Percentiles rank a stretch among this genome's conserved stretches.
phyloP scores from a whole-genome alignment of 345 rosid species.

The rapeseed (Brassica napus) region Da-Ae NC_063441.1:16837501-16838000 shows the following conservation, averaged over 20 bases:
- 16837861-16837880: conserved; percentile 4
- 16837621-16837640: conserved; percentile 64
- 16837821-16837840: not conserved
- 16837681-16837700: conserved; percentile 1
- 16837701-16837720: not conserved
- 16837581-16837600: conserved; percentile 22
- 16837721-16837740: not conserved
- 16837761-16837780: not conserved
- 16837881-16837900: not conserved
- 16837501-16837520: conserved; percentile 1
- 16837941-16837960: conserved; percentile 62
- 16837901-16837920: conserved; percentile 43
- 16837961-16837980: conserved; percentile 52
- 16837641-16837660: conserved; percentile 62
- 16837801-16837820: not conserved
- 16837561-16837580: conserved; percentile 29
- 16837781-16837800: not conserved
- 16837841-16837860: conserved; percentile 1
- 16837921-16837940: conserved; percentile 56
- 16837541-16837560: conserved; percentile 20
- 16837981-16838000: conserved; percentile 61
- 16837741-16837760: not conserved
- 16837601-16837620: conserved; percentile 43
- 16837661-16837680: conserved; percentile 45
- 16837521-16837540: conserved; percentile 39